Conservation (phyloP, 2,329 filamentous ascomycete genomes). For the Aureobasidium sp. region DNA sequence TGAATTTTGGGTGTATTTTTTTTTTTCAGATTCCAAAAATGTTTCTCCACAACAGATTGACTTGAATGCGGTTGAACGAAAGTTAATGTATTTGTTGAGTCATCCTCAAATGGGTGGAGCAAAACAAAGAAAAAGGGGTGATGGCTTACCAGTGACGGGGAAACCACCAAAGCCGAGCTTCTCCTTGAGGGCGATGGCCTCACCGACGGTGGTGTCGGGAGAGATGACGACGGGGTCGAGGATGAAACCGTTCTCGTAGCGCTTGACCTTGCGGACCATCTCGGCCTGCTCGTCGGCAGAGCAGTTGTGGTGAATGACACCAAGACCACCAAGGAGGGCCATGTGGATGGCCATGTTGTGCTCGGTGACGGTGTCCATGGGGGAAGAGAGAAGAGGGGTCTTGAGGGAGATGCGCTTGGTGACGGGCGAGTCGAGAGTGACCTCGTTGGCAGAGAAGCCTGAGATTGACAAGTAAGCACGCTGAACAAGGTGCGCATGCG, state of each 20-base stretch:
- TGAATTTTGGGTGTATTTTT: neutral
- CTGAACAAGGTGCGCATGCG: constrained; percentile 20
- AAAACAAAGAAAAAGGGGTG: neutral
- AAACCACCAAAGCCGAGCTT: constrained; percentile 98
- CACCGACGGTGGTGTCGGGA: constrained; percentile 78
- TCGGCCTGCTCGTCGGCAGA: constrained; percentile 94
- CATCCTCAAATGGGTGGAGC: constrained; percentile 57
- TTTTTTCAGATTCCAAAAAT: constrained; percentile 20
- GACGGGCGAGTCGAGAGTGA: constrained; percentile 80
- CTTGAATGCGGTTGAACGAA: constrained; percentile 97
- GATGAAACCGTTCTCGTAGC: constrained; percentile 99
- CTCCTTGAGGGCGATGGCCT: constrained; percentile 88
- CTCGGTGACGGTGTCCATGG: constrained; percentile 99
- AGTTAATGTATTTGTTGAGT: constrained; percentile 76
- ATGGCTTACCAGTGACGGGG: constrained; percentile 86
- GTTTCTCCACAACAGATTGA: constrained; percentile 32
- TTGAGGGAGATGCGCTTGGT: constrained; percentile 95
- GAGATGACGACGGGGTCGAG: constrained; percentile 88
- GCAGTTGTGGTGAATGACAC: constrained; percentile 99
- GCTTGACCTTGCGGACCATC: constrained; percentile 99
- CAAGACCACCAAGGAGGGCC: constrained; percentile 77
- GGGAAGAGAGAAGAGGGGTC: constrained; percentile 93
- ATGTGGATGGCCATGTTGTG: constrained; percentile 99
- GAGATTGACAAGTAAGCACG: constrained; percentile 20
- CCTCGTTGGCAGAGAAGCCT: constrained; percentile 86